Percentiles rank a stretch among this genome's conserved stretches.
phyloP scores from a whole-genome alignment of 176 grass and related monocot species.

The Oryza australiensis region DNA sequence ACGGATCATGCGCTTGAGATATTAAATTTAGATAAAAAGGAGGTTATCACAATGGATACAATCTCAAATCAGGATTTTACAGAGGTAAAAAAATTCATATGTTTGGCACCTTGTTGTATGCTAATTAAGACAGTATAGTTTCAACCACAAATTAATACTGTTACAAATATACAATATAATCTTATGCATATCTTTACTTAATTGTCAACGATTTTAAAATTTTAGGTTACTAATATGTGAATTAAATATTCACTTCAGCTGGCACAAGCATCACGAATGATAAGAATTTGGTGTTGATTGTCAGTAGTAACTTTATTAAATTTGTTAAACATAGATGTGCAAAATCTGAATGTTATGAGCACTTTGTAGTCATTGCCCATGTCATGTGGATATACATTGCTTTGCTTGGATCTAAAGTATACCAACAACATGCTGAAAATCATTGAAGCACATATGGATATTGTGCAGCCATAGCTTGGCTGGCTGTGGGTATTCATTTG shows the following conservation, averaged over 20 bases:
- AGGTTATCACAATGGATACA: conserved; percentile 80
- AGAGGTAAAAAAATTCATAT: conserved; percentile 51
- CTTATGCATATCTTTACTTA: not conserved
- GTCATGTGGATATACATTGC: not conserved
- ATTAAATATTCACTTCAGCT: conserved; percentile 9
- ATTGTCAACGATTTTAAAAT: not conserved
- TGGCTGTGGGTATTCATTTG: not conserved
- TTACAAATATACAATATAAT: not conserved
- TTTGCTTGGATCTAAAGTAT: not conserved
- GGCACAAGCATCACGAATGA: not conserved
- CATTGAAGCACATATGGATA: not conserved
- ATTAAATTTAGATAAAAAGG: conserved; percentile 93
- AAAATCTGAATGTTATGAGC: conserved; percentile 24
- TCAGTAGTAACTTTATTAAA: not conserved
- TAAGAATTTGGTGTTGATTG: not conserved
- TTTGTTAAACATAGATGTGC: conserved; percentile 19
- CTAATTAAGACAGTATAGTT: conserved; percentile 23
- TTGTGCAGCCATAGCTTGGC: not conserved
- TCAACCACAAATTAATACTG: not conserved
- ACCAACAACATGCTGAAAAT: not conserved
- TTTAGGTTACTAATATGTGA: not conserved
- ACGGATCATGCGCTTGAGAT: conserved; percentile 89
- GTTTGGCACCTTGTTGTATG: conserved; percentile 16
- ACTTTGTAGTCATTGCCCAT: not conserved
- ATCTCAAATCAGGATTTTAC: conserved; percentile 99